phyloP scores from a whole-genome alignment of 2,329 filamentous ascomycete genomes.

The Rhynchosporium graminicola region DNA sequence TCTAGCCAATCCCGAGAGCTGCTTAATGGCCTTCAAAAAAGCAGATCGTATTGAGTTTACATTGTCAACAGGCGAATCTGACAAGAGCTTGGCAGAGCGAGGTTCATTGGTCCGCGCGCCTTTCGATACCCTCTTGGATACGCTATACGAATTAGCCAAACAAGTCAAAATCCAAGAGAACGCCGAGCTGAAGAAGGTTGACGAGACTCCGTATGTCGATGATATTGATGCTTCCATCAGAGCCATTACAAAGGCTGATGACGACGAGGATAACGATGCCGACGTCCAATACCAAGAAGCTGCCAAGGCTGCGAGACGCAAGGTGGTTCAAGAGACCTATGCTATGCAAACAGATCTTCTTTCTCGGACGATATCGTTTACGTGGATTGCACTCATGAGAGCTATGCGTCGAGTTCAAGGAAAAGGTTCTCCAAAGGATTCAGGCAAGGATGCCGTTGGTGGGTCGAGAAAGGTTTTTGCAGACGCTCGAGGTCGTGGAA shows the following conservation, averaged over 20 bases:
- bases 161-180: slow-evolving; percentile 67
- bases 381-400: slow-evolving; percentile 93
- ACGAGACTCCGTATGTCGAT: slow-evolving; percentile 47
- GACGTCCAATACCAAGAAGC: slow-evolving; percentile 43
- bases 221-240: slow-evolving; percentile 39
- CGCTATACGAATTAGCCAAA: slow-evolving; percentile 83
- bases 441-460: slow-evolving; percentile 36
- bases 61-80: slow-evolving; percentile 74
- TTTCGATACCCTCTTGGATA: slow-evolving; percentile 79
- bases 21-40: slow-evolving; percentile 83
- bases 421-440: slow-evolving; percentile 57
- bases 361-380: slow-evolving; percentile 83
- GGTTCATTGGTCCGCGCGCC: slow-evolving; percentile 71
- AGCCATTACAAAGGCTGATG: slow-evolving; percentile 51
- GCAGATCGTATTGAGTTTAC: slow-evolving; percentile 84
- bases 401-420: slow-evolving; percentile 94
- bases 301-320: slow-evolving; percentile 61
- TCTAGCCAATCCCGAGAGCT: slow-evolving; percentile 89
- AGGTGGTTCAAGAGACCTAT: slow-evolving; percentile 65
- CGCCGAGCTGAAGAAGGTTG: slow-evolving; percentile 57
- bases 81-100: slow-evolving; percentile 63
- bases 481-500: slow-evolving; percentile 83
- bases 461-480: slow-evolving; percentile 87
- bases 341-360: slow-evolving; percentile 73
- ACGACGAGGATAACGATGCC: slow-evolving; percentile 46